These are phyloP conservation scores for Pseudisothecium myosuroides DNA, from an alignment of 225 moss, liverwort and hornwort genomes.

Conservation along the genomic window DNA sequence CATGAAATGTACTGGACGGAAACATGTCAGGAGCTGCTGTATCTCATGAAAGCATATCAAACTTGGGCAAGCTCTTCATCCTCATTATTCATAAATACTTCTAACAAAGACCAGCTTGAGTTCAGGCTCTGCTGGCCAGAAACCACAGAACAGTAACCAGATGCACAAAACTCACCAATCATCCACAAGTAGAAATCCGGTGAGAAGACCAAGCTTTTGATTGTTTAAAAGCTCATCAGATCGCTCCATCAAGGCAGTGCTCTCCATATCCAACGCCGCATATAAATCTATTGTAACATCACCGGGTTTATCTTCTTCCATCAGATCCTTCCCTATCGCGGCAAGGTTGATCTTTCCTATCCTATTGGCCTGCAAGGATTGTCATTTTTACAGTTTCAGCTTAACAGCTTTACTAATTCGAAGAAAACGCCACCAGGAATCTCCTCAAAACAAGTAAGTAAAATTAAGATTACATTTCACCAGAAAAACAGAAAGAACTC, in stretches of 20 bases:
- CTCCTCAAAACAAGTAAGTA: not conserved
- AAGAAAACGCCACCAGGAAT: not conserved
- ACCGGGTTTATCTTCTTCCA: slow-evolving; percentile 99
- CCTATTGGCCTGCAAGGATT: slow-evolving; percentile 78
- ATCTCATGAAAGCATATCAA: not conserved
- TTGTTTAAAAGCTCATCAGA: slow-evolving; percentile 72
- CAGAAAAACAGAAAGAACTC: not conserved
- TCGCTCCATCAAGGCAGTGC: slow-evolving; percentile 69
- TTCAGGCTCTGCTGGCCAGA: not conserved
- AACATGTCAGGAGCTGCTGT: not conserved
- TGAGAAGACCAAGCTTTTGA: slow-evolving; percentile 94
- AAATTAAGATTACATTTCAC: not conserved
- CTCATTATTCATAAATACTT: not conserved
- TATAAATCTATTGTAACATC: slow-evolving; percentile 97
- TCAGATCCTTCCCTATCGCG: slow-evolving; percentile 92
- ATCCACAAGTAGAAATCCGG: slow-evolving; percentile 81
- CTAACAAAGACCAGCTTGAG: not conserved
- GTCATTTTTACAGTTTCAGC: not conserved
- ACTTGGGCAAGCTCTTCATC: not conserved
- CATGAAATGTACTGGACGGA: not conserved
- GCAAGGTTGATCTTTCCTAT: slow-evolving; percentile 99
- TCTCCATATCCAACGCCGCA: slow-evolving; percentile 96
- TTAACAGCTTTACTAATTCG: not conserved
- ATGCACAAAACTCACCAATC: slow-evolving; percentile 63
- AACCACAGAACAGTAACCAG: not conserved